These are phyloP conservation scores for Heritiera fomes DNA, from an alignment of 345 rosid species.

Conservation along the genomic window DNA sequence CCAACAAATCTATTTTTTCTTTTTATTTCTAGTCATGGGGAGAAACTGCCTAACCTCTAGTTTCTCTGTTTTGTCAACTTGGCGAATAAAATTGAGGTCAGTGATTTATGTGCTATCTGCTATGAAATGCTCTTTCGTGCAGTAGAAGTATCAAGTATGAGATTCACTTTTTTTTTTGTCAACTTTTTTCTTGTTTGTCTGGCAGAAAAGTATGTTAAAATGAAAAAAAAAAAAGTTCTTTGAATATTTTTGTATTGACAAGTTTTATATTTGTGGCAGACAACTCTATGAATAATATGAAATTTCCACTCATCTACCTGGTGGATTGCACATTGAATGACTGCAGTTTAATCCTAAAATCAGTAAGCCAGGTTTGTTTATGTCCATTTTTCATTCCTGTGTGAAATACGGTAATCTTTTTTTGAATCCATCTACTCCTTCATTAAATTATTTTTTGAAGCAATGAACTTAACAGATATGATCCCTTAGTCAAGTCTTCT, in stretches of 20 bases:
- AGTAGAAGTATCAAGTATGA: not conserved
- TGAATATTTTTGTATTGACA: slow-evolving; percentile 12
- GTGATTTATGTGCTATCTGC: slow-evolving; percentile 6
- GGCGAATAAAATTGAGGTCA: not conserved
- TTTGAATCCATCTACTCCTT: not conserved
- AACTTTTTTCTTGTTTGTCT: not conserved
- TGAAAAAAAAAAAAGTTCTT: not conserved
- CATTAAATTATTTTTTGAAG: not conserved
- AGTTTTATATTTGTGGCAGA: slow-evolving; percentile 38
- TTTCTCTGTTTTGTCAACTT: not conserved
- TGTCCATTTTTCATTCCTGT: slow-evolving; percentile 9
- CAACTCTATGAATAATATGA: slow-evolving; percentile 33
- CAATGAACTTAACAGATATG: not conserved
- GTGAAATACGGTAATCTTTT: not conserved
- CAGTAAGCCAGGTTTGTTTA: slow-evolving; percentile 58
- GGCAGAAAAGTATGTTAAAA: slow-evolving; percentile 16
- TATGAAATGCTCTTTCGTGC: not conserved
- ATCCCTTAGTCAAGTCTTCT: not conserved
- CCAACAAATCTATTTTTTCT: not conserved
- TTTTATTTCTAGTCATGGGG: slow-evolving; percentile 5
- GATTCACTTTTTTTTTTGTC: not conserved
- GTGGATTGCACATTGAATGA: slow-evolving; percentile 94
- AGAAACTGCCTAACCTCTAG: not conserved
- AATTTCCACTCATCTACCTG: slow-evolving; percentile 64
- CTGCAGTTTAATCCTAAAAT: slow-evolving; percentile 71